These are phyloP conservation scores for Debaryomycetaceae sp. DNA, from an alignment of 1,139 yeast species.

Conservation along the genomic window DNA sequence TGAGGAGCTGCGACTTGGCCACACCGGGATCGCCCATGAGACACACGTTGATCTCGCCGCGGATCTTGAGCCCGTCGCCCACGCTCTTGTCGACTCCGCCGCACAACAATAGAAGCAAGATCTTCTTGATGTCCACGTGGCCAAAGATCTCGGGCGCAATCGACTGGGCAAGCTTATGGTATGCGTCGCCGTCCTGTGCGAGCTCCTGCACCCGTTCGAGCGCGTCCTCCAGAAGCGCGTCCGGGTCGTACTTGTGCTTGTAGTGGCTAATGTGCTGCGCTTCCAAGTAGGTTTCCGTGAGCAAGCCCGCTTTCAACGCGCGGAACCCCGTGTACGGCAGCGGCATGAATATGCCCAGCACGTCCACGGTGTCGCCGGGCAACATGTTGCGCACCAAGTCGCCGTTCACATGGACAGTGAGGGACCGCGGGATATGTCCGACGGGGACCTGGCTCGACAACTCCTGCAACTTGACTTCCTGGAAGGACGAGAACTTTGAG, in stretches of 20 bases:
- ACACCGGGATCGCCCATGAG: conserved; percentile 99
- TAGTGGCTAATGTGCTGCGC: conserved; percentile 81
- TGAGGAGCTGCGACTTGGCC: conserved; percentile 92
- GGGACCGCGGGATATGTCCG: conserved; percentile 89
- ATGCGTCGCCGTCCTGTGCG: conserved; percentile 50
- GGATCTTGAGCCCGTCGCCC: conserved; percentile 93
- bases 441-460: conserved; percentile 94
- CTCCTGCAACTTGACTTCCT: conserved; percentile 92
- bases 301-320: conserved; percentile 82
- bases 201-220: conserved; percentile 46
- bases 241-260: conserved; percentile 73
- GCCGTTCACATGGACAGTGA: conserved; percentile 82
- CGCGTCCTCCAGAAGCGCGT: conserved; percentile 47
- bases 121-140: conserved; percentile 87
- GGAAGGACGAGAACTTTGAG: conserved; percentile 88
- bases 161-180: conserved; percentile 71
- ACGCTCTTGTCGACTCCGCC: conserved; percentile 95
- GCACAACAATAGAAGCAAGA: conserved; percentile 68
- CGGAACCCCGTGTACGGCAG: conserved; percentile 92
- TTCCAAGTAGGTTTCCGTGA: conserved; percentile 89
- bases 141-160: conserved; percentile 98
- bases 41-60: conserved; percentile 96
- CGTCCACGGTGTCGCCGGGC: conserved; percentile 94
- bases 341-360: conserved; percentile 87
- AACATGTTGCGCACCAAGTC: conserved; percentile 74